Evolutionary conservation across 768 basidiomycete genomes (phyloP), one percentile per base, ranked within the genome.

Genomic region (Podaxis sp.): DNA sequence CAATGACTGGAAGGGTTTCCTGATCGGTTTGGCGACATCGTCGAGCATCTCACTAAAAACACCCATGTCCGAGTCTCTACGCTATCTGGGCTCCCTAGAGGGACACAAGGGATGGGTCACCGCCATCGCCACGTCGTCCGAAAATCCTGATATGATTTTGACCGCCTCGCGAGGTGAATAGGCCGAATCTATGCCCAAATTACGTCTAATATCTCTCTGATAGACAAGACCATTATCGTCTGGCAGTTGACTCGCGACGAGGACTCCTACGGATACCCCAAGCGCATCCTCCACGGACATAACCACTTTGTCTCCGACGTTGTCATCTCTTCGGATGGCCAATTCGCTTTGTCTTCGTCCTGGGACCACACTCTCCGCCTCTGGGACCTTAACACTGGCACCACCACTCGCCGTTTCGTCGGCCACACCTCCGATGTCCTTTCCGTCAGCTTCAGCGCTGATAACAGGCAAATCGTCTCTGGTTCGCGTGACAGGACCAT

Each of bases 291-390:
- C 64, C 91, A 94, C 75, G 96, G 97, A 65, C 97, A 99, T 85
- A 98, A 98, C 81, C 96, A 97, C 84, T 98, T 98, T 75, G 96
- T 98, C 63, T 98, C 95, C 43, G 96, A 98, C 74, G 93, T 98
- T 70, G 96, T 97, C 71, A 96, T 98, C 76, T 98, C 96, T 64
- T 97, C 96, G 64, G 97, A 99, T 75, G 97, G 97, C 72, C 96
- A 98, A 81, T 98, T 98, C 77, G 96, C 97, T 51, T 90, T 99
- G 65, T 98, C 97, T 66, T 92, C 97, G 41, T 98, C 96, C 47
- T 98, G 97, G 97, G 97, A 99, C 82, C 96, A 98, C 83, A 98
- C 97, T 41, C 91, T 99, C 71, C 93, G 97, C 73, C 89, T 99
- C 64, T 99, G 97, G 97, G 97, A 99, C 79, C 86, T 99, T 65